Conservation (phyloP, 768 basidiomycete genomes). For the Clathrus columnatus region DNA sequence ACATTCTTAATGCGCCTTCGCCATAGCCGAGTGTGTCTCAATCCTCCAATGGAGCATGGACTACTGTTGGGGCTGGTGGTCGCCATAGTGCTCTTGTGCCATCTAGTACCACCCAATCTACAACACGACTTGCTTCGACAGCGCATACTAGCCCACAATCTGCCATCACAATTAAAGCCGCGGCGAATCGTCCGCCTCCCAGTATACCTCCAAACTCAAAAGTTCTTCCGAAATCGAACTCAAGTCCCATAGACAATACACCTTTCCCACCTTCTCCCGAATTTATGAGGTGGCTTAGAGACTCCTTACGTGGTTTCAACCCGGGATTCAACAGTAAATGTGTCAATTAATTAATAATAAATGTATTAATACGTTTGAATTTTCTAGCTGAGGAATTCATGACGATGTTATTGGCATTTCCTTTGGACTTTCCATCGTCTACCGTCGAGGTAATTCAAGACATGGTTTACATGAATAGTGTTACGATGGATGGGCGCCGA, state of each 20-base stretch:
- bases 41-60: slow-evolving; percentile 54
- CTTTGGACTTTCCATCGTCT: slow-evolving; percentile 75
- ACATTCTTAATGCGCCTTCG: background rate
- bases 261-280: slow-evolving; percentile 71
- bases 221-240: slow-evolving; percentile 20
- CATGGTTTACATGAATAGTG: slow-evolving; percentile 88
- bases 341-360: background rate
- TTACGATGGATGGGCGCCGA: slow-evolving; percentile 88
- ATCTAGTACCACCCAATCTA: slow-evolving; percentile 21
- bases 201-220: slow-evolving; percentile 21
- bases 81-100: slow-evolving; percentile 41
- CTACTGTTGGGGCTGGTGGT: slow-evolving; percentile 75
- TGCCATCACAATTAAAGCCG: slow-evolving; percentile 25
- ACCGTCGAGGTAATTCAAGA: slow-evolving; percentile 92
- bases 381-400: slow-evolving; percentile 87
- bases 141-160: slow-evolving; percentile 23
- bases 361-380: slow-evolving; percentile 8
- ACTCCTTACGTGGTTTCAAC: slow-evolving; percentile 59
- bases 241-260: slow-evolving; percentile 45
- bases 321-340: slow-evolving; percentile 44
- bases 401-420: slow-evolving; percentile 91
- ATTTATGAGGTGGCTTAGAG: slow-evolving; percentile 86
- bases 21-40: slow-evolving; percentile 19
- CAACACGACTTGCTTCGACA: slow-evolving; percentile 22
- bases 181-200: slow-evolving; percentile 27